Base-by-base conservation (phyloP, 768 basidiomycete genomes). In the Tricholoma flavovirens region DNA sequence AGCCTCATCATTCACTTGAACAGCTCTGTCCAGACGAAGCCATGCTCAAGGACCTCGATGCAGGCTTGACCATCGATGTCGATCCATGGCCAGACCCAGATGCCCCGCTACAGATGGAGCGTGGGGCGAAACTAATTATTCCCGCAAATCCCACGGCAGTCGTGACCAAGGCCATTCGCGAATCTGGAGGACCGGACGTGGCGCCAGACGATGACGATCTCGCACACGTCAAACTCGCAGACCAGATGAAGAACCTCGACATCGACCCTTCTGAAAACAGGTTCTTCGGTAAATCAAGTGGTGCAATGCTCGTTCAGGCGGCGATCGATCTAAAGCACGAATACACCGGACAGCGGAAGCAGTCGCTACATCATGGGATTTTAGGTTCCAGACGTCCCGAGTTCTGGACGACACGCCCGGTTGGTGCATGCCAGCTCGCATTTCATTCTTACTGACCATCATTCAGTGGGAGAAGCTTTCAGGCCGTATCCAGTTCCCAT, bases 11-110 rank as follows among this genome's bases (percentile, higher is more conserved):
- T n/a, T n/a, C n/a, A n/a, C n/a, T n/a, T 11, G 35, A 29, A 22
- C 35, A 88, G 87, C 73, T 89, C 45, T 83, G 80, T 61, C 86
- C 87, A 11, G 83, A 87, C 50, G 79, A 81, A 45, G 79, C 83
- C 53, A 75, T 86, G 30, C 75, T 83, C 19, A 77, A 76, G 55
- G 83, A 87, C 60, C 69, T 88, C 9, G 82, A 72, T 17, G 60
- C 65, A n/a, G 61, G 43, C 15, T 42, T 33, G 17, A 60, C 2
- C 5, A 26, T 26, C 24, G 24, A 65, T 19, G 51, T 49, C 15
- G 64, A 65, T 49, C 57, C 45, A 2, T 60, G 57, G 60, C 56
- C 56, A 5, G 48, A 55, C 21, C n/a, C n/a, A 33, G 15, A 22
- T 22, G 42, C 26, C 43, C 17, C 4, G 4, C 26, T 11, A n/a